phyloP scores from a whole-genome alignment of 495 filamentous ascomycete genomes.

The Penicillium coprophilum region DNA sequence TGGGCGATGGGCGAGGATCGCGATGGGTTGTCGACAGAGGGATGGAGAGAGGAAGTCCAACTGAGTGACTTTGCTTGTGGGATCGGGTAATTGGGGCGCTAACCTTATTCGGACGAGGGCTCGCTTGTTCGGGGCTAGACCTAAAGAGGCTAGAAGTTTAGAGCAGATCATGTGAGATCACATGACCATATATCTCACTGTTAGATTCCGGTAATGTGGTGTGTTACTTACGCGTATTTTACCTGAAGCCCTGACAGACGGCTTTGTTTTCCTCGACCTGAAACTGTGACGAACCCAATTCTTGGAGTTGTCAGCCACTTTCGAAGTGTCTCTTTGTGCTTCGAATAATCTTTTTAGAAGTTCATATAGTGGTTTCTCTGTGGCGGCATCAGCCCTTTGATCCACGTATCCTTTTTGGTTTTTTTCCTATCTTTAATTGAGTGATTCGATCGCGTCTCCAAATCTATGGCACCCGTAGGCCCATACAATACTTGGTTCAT shows the following conservation, averaged over 20 bases:
- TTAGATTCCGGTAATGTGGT: neutral
- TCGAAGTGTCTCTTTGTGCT: neutral
- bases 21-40: slow-evolving; percentile 49
- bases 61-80: slow-evolving; percentile 48
- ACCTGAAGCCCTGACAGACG: neutral
- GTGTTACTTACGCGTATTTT: slow-evolving; percentile 13
- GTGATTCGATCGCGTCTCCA: neutral
- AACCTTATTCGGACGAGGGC: slow-evolving; percentile 35
- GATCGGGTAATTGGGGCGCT: slow-evolving; percentile 45
- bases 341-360: neutral
- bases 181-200: slow-evolving; percentile 5
- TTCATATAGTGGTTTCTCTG: neutral
- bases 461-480: neutral
- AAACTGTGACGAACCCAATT: neutral
- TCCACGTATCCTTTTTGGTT: neutral
- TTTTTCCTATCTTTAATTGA: neutral
- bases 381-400: neutral
- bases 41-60: slow-evolving; percentile 43
- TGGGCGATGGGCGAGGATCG: slow-evolving; percentile 51
- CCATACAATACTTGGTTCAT: neutral
- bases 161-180: slow-evolving; percentile 23
- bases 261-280: slow-evolving; percentile 3
- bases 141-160: slow-evolving; percentile 1
- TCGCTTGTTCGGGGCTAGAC: slow-evolving; percentile 39
- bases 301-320: neutral